A percentile compares a stretch with the other conserved stretches of the same genome.
These are phyloP conservation scores for Aspergillus melleus DNA, from an alignment of 2,329 filamentous ascomycete species.

Conservation along the genomic window DNA sequence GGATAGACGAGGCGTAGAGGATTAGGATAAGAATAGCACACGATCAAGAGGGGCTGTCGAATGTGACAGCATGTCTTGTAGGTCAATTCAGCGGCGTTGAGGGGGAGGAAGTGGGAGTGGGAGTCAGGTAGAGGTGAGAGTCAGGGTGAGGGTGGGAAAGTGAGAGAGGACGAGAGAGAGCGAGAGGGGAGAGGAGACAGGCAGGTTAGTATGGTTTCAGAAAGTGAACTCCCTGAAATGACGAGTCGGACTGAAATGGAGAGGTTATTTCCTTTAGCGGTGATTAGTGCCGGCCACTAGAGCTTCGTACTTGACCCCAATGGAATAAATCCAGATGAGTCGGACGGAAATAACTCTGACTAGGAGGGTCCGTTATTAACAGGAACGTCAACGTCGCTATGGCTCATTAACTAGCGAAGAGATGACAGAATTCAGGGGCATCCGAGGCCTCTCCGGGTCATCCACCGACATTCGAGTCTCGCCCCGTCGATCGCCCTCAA, in stretches of 20 bases:
- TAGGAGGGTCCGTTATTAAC: neutral
- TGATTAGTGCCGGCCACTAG: neutral
- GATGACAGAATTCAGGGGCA: conserved; percentile 10
- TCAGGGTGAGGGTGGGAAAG: neutral
- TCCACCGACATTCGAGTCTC: conserved; percentile 18
- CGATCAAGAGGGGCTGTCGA: conserved; percentile 18
- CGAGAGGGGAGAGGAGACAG: conserved; percentile 5
- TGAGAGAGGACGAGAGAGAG: conserved; percentile 3
- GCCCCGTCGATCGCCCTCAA: conserved; percentile 30
- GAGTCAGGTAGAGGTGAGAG: neutral
- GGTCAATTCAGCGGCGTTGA: neutral
- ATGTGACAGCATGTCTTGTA: conserved; percentile 18
- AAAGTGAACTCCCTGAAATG: neutral
- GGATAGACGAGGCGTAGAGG: conserved; percentile 9
- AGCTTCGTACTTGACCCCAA: neutral
- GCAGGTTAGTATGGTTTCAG: neutral
- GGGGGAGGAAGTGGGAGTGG: neutral
- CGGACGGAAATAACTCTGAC: neutral
- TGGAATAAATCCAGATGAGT: neutral
- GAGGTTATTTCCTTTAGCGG: neutral
- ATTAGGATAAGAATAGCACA: conserved; percentile 9
- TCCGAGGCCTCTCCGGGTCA: conserved; percentile 1
- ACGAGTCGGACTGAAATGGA: neutral
- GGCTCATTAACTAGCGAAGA: neutral
- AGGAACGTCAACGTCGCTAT: neutral